phyloP scores from a whole-genome alignment of 2,329 filamentous ascomycete species.

The Sphaerulina vaccinii region DNA sequence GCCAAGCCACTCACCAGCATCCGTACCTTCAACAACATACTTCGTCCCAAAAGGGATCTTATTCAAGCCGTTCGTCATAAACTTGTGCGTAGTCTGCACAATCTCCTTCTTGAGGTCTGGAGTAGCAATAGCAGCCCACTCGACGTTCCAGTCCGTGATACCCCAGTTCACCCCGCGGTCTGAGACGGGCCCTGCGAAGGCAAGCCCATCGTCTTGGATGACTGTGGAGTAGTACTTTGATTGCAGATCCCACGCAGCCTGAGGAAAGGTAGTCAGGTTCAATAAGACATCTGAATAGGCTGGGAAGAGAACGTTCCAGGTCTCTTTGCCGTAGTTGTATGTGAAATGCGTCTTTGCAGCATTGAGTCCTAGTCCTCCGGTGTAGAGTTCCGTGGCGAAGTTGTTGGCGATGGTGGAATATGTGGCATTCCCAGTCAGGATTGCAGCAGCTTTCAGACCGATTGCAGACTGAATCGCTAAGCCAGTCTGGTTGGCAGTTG shows the following conservation, averaged over 20 bases:
- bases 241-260: background rate
- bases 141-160: slow-evolving; percentile 31
- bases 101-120: slow-evolving; percentile 15
- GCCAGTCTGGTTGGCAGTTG: slow-evolving; percentile 49
- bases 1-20: background rate
- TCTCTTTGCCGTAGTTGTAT: slow-evolving; percentile 45
- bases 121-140: slow-evolving; percentile 26
- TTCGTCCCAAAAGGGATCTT: background rate
- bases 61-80: background rate
- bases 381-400: slow-evolving; percentile 10
- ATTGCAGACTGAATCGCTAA: slow-evolving; percentile 31
- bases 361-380: background rate
- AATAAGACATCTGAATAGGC: slow-evolving; percentile 51
- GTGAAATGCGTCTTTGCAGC: slow-evolving; percentile 39
- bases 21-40: background rate
- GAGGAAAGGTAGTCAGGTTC: slow-evolving; percentile 35
- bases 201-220: background rate
- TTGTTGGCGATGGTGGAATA: slow-evolving; percentile 35
- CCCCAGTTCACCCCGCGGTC: slow-evolving; percentile 29
- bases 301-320: slow-evolving; percentile 51
- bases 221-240: background rate
- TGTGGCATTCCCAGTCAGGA: slow-evolving; percentile 47
- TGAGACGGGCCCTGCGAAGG: slow-evolving; percentile 25
- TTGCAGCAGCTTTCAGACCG: slow-evolving; percentile 44
- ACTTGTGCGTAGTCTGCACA: background rate